Percentiles rank a stretch among this genome's conserved stretches.
phyloP scores from a whole-genome alignment of 768 basidiomycete genomes.

The Russula abietina region DNA sequence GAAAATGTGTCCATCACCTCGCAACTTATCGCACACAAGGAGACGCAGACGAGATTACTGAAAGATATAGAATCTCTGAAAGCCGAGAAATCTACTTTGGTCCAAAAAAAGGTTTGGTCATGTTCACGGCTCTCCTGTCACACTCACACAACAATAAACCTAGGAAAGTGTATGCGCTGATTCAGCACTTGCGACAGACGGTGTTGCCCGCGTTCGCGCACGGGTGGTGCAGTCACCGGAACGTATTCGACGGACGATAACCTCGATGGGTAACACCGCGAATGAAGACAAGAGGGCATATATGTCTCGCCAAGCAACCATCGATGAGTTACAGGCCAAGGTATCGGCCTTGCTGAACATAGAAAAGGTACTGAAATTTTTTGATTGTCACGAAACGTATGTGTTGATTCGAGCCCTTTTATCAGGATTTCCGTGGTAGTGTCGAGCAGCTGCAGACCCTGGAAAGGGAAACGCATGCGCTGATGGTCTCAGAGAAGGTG shows the following conservation, averaged over 20 bases:
- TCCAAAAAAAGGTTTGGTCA: slow-evolving; percentile 54
- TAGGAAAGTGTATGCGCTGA: slow-evolving; percentile 62
- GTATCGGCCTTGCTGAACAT: slow-evolving; percentile 63
- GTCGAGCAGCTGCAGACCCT: slow-evolving; percentile 72
- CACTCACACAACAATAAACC: background rate
- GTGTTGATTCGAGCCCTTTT: slow-evolving; percentile 4
- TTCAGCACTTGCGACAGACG: slow-evolving; percentile 50
- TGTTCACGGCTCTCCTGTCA: background rate
- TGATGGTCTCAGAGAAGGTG: slow-evolving; percentile 63
- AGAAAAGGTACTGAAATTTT: slow-evolving; percentile 52
- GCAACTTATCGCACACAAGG: slow-evolving; percentile 65
- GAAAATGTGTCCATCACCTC: slow-evolving; percentile 59
- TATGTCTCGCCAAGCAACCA: slow-evolving; percentile 61
- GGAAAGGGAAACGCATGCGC: slow-evolving; percentile 55
- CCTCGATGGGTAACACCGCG: slow-evolving; percentile 61
- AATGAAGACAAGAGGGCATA: slow-evolving; percentile 67
- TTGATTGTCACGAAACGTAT: slow-evolving; percentile 8
- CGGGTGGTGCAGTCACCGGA: slow-evolving; percentile 92
- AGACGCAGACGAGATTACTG: slow-evolving; percentile 50
- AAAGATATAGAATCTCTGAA: slow-evolving; percentile 68
- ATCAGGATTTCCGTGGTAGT: slow-evolving; percentile 63
- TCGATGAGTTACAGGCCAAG: slow-evolving; percentile 71
- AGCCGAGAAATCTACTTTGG: slow-evolving; percentile 56
- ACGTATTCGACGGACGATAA: slow-evolving; percentile 76
- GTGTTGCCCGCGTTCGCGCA: slow-evolving; percentile 55